Base-by-base conservation (phyloP, 2,329 filamentous ascomycete species). In the Penicillium glabrum region DNA sequence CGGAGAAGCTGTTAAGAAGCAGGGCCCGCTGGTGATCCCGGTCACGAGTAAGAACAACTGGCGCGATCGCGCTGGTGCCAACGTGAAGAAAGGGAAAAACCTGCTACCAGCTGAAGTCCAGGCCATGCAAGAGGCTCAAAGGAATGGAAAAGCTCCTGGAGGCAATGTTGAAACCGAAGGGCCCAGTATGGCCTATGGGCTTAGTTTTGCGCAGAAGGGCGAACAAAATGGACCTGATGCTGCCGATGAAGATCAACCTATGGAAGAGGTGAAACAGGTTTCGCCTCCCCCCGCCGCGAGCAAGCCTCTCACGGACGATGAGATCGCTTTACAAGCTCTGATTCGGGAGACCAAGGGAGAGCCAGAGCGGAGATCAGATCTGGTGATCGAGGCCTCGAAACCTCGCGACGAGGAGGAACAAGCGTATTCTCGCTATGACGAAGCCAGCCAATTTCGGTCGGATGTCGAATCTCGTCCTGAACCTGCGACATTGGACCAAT, bases 21-120 rank as follows among this genome's bases (percentile, higher is more conserved):
- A 80, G 88, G 68, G 51, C 14, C 86, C 89, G 62, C 85, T 92
- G 78, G 91, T 93, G 69, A 85, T 86, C 31, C 88, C 90, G 69
- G 89, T 92, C 59, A 89, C 91, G 75, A 90, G 87, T 68, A 87
- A 85, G 70, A 97, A 97, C 72, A 95, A 98, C 79, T 87, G 92
- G 61, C 71, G 74, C 50, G 71, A 77, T 55, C 68, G 74, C 7
- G 63, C 72, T 5, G 69, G 73, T 3, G 60, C 64, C 2, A 74
- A 70, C 53, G 85, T 53, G 84, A 85, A 79, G 82, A 88, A 68
- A 56, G 76, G 82, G 62, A 86, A 84, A 71, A 86, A 84, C 69
- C 70, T 83, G 14, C 75, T 87, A n/a, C 85, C 84, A n/a, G 72
- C 66, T 7, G 83, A 83, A 59, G 83, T 83, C 41, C 79, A 81